phyloP scores from a whole-genome alignment of 1,284 basidiomycete species.

The Xerocomus nothofagi region DNA sequence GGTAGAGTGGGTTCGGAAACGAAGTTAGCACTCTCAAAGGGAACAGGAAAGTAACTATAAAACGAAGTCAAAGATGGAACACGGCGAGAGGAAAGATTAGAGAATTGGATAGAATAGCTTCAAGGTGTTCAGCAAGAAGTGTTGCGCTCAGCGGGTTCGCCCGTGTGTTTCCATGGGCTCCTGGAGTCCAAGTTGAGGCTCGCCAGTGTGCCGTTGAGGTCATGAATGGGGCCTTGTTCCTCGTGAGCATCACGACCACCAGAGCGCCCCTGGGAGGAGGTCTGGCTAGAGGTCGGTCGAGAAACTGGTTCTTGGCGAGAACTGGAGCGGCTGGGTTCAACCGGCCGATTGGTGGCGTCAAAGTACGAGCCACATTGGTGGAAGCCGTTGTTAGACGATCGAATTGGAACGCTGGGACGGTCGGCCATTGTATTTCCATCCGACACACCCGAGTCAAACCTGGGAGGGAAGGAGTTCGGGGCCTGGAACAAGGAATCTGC shows the following conservation, averaged over 20 bases:
- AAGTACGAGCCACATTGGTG: slow-evolving; percentile 47
- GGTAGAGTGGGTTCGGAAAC: slow-evolving; percentile 20
- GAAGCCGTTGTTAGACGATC: slow-evolving; percentile 45
- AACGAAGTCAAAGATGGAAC: slow-evolving; percentile 24
- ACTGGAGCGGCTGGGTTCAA: slow-evolving; percentile 39
- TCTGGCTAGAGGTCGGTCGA: slow-evolving; percentile 49
- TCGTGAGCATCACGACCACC: slow-evolving; percentile 28
- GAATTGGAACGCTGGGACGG: slow-evolving; percentile 44
- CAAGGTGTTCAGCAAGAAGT: slow-evolving; percentile 21
- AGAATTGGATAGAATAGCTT: slow-evolving; percentile 13
- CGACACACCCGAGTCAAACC: slow-evolving; percentile 20
- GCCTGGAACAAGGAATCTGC: slow-evolving; percentile 41
- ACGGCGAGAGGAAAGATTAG: slow-evolving; percentile 20
- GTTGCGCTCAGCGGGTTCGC: slow-evolving; percentile 22
- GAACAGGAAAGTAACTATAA: slow-evolving; percentile 19
- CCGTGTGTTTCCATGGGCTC: slow-evolving; percentile 26
- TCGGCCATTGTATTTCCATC: slow-evolving; percentile 23
- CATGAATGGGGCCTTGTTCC: slow-evolving; percentile 57
- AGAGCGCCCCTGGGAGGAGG: slow-evolving; percentile 25
- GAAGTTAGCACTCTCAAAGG: slow-evolving; percentile 20
- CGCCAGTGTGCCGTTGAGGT: slow-evolving; percentile 74
- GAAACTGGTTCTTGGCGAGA: slow-evolving; percentile 52
- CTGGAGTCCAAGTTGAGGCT: slow-evolving; percentile 61
- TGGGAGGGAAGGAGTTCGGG: slow-evolving; percentile 41
- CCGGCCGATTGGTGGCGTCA: slow-evolving; percentile 34